Evolutionary conservation across 2,329 filamentous ascomycete genomes (phyloP).

Genomic region (Berkeleyomyces basicola): DNA sequence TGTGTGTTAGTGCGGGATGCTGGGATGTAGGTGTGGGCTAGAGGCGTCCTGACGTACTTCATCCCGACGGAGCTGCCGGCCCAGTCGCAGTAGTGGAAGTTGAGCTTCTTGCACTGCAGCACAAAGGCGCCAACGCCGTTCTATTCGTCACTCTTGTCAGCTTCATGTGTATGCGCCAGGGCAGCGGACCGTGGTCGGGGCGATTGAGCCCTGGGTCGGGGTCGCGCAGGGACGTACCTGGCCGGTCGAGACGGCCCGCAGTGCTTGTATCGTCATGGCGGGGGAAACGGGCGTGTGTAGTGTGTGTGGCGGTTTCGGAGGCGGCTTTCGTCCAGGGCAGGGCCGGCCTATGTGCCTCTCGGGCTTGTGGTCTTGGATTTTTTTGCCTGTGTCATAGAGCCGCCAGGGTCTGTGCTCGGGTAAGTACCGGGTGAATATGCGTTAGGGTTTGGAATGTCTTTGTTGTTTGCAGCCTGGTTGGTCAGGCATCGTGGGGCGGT

Average conservation of each 20-base stretch:
- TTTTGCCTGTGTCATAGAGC: too few relatives aligned
- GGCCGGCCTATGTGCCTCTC: background rate
- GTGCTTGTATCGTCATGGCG: slow-evolving; percentile 39
- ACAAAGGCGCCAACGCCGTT: slow-evolving; percentile 96
- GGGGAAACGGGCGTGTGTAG: slow-evolving; percentile 21
- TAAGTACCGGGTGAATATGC: background rate
- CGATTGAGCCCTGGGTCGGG: background rate
- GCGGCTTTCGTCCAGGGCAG: background rate
- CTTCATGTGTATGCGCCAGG: background rate
- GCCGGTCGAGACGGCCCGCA: slow-evolving; percentile 35
- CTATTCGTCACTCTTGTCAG: slow-evolving; percentile 28
- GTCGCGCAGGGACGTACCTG: slow-evolving; percentile 27
- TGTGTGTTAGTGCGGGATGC: slow-evolving; percentile 17
- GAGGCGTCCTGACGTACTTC: slow-evolving; percentile 44
- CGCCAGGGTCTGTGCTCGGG: background rate
- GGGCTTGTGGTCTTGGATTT: too few relatives aligned
- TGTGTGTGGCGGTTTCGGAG: background rate
- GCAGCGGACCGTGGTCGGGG: slow-evolving; percentile 4
- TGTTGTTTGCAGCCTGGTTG: background rate
- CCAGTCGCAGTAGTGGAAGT: slow-evolving; percentile 96
- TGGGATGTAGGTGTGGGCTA: background rate
- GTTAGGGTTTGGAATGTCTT: background rate
- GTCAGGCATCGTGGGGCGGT: background rate
- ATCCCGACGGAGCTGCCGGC: slow-evolving; percentile 85
- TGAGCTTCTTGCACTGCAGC: slow-evolving; percentile 87